Evolutionary conservation across 305 asterid genomes (phyloP), one percentile per base, ranked within the genome.

Genomic region (Andrographis paniculata): DNA sequence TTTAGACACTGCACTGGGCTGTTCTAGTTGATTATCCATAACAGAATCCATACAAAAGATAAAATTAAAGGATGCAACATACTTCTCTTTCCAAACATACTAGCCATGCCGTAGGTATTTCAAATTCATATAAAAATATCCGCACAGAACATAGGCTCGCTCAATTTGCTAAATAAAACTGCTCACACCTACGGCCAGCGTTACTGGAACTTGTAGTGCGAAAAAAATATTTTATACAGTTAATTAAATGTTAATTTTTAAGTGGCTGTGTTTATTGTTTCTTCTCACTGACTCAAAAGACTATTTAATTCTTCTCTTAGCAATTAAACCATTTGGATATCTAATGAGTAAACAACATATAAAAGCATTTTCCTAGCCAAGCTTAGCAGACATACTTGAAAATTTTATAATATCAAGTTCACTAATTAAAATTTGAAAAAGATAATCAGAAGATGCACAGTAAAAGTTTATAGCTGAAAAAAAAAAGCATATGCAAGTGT

Each of bases 31-130:
- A 48, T 52, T 44, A 39, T 28, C 16, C 41, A 12, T 37, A 14
- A 40, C 20, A 55, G 42, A 11, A 47, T 31, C 45, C 40, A 51
- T 38, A 46, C 38, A 60, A 9, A 40, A 52, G 42, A n/a, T n/a
- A n/a, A n/a, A n/a, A n/a, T n/a, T n/a, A n/a, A n/a, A n/a, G n/a
- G n/a, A n/a, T n/a, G n/a, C n/a, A n/a, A n/a, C n/a, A n/a, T n/a
- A n/a, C n/a, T n/a, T n/a, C n/a, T n/a, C n/a, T n/a, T n/a, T n/a
- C n/a, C n/a, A n/a, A n/a, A n/a, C n/a, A n/a, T n/a, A n/a, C n/a
- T n/a, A n/a, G n/a, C n/a, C n/a, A n/a, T n/a, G n/a, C n/a, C n/a
- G n/a, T n/a, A n/a, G n/a, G n/a, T 13, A 56, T 48, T 24, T 24
- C 30, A 24, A 24, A 24, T 39, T 43, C 24, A 42, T 52, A 45